phyloP scores from a whole-genome alignment of 345 rosid genomes.

The Salix viminalis region DNA sequence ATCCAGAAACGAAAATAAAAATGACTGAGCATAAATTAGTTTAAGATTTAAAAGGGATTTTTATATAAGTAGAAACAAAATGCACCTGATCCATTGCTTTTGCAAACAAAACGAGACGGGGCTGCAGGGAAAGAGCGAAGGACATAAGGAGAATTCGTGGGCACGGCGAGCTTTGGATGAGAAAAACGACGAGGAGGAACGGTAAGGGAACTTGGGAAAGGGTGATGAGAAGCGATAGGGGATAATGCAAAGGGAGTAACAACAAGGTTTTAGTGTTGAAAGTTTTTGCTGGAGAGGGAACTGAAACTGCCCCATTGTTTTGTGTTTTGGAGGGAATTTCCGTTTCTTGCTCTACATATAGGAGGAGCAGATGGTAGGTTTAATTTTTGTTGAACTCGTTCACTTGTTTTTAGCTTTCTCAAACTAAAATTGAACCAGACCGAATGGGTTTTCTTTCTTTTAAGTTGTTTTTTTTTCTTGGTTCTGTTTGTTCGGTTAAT shows the following conservation, averaged over 20 bases:
- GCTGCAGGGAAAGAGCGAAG: conserved; percentile 4
- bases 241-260: background rate
- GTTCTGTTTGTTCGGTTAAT: too few species aligned
- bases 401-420: too few species aligned
- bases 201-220: background rate
- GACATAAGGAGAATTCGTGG: background rate
- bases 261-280: conserved; percentile 6
- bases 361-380: background rate
- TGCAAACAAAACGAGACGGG: conserved; percentile 22
- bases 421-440: too few species aligned
- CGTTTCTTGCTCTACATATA: background rate
- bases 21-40: background rate
- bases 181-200: background rate
- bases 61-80: too few species aligned
- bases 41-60: background rate
- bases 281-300: conserved; percentile 20
- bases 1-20: background rate
- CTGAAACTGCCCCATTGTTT: conserved; percentile 29
- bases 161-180: conserved; percentile 1
- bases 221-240: conserved; percentile 12
- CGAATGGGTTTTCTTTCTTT: too few species aligned
- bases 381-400: too few species aligned
- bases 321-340: background rate
- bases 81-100: conserved; percentile 27
- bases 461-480: too few species aligned